Base-by-base conservation (phyloP, 257 asterid genomes). In the Gentiana dahurica region DNA sequence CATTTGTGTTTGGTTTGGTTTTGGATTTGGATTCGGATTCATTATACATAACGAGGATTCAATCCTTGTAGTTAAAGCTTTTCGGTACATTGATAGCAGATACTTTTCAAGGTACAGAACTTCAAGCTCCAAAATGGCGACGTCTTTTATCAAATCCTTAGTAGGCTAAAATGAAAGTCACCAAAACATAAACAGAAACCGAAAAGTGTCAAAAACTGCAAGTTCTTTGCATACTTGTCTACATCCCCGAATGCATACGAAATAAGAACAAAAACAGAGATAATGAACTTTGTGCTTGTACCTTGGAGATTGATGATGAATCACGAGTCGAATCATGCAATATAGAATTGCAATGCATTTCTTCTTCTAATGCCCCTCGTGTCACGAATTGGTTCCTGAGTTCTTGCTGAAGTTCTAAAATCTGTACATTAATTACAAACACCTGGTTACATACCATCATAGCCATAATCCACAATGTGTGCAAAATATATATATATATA, bases 71-170 rank as follows among this genome's bases (percentile, higher is more conserved):
- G 77, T 65, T 54, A 82, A 80, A 34, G 50, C 69, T 68, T 57
- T 78, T 49, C 92, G 58, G 52, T 87, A 87, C 76, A 85, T 55
- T 39, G 97, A 80, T 4, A 87, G 85, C 63, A 91, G 96, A 73
- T 78, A 78, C 58, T 85, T 85, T 70, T 91, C 97, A 61, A 91
- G 68, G 65, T 71, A 73, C 24, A 69, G 48, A 12, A 91, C 81
- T 74, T 91, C 90, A 63, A 76, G 45, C 76, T 91, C 98, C 83
- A 91, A 51, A 35, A 68, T 59, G 49, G 80, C 71, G 44, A 91
- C 82, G 65, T 91, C 98, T 63, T 65, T 77, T 32, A 91, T 69
- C 44, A 91, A 82, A 73, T 88, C 83, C 73, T 81, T 91, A 47
- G 78, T 88, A 44, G 81, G 83, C 97, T 87, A 86, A 57, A 61